Base-by-base conservation (phyloP, 2,329 filamentous ascomycete species). In the Balansia obtecta region DNA sequence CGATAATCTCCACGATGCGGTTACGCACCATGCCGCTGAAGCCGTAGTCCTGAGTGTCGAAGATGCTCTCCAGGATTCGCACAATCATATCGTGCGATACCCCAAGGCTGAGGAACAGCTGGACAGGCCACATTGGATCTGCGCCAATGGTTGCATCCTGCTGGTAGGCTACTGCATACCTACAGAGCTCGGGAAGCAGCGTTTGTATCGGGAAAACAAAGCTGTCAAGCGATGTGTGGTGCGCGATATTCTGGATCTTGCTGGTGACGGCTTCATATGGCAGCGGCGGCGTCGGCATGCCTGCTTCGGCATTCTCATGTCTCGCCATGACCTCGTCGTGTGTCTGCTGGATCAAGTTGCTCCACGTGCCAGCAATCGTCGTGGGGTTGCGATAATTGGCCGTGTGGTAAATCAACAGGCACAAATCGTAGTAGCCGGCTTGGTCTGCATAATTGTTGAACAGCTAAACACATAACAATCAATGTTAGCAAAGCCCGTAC, bases 391-490 rank as follows among this genome's bases (percentile, higher is more conserved):
- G 85, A 71, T 95, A 88, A 66, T 97, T 89, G 44, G 91, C 91
- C 1, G 85, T 80, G 65, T 94, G 85, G 71, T 90, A 97, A 61
- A 98, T 95, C 53, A 91, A 76, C 9, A 98, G 79, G 63, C 88
- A 95, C 47, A 98, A 79, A 63, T 97, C 93, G 68, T 89, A 91
- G 73, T 98, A 98, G 46, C 82, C 85, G 2, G 88, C 93, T 61
- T 88, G 84, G 62, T 96, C 90, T 50, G 90, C 88, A 60, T 89
- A 98, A 55, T 82, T 73, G 63, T 97, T 95, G 71, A 88, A 98
- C n/a, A 98, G 80, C 82, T 94, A 61, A 3, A 22, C 27, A 13
- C 22, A 27, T 27, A 27, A 27, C 27, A 27, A 8, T 5, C 5
- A 16, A 2, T 34, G 8, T 50, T 40, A 50, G 48, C 33, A 30